These are phyloP conservation scores for Phytophthora tubulina DNA, from an alignment of 352 stramenopile genomes.

Conservation along the genomic window DNA sequence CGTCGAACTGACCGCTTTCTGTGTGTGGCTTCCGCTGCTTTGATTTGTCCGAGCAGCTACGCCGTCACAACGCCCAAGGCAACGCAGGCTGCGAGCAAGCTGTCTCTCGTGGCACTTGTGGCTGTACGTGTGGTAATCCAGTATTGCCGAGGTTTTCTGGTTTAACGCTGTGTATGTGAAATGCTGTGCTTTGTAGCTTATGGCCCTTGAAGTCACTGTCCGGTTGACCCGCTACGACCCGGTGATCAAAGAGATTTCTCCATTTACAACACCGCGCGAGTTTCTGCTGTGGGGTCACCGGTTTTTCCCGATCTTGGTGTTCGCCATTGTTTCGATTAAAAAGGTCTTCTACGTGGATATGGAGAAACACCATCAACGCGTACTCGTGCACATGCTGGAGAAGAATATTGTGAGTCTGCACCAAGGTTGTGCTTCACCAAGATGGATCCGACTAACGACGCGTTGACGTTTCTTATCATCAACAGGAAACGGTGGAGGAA, in stretches of 20 bases:
- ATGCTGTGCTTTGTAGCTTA: slow-evolving; percentile 37
- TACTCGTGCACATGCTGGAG: slow-evolving; percentile 60
- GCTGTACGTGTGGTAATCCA: slow-evolving; percentile 41
- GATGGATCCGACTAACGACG: neutral
- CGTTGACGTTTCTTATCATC: neutral
- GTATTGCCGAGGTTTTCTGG: neutral
- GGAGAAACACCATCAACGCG: slow-evolving; percentile 59
- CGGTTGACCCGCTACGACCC: slow-evolving; percentile 69
- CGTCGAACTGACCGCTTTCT: slow-evolving; percentile 24
- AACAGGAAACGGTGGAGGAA: slow-evolving; percentile 44
- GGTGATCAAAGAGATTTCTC: slow-evolving; percentile 48
- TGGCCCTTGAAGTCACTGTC: slow-evolving; percentile 65
- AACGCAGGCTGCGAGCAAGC: slow-evolving; percentile 55
- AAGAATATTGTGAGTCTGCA: slow-evolving; percentile 55
- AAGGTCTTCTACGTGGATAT: slow-evolving; percentile 70
- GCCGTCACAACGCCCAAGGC: slow-evolving; percentile 57
- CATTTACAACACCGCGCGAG: slow-evolving; percentile 67
- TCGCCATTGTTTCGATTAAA: slow-evolving; percentile 54
- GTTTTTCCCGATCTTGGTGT: slow-evolving; percentile 60
- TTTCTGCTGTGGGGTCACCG: slow-evolving; percentile 68
- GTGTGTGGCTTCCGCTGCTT: slow-evolving; percentile 2
- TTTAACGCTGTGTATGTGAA: slow-evolving; percentile 2
- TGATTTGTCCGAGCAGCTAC: slow-evolving; percentile 44
- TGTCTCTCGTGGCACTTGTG: slow-evolving; percentile 53
- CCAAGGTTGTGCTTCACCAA: neutral